Percentiles rank a stretch among this genome's conserved stretches.
phyloP scores from a whole-genome alignment of 768 basidiomycete genomes.

The Suillus paluster region DNA sequence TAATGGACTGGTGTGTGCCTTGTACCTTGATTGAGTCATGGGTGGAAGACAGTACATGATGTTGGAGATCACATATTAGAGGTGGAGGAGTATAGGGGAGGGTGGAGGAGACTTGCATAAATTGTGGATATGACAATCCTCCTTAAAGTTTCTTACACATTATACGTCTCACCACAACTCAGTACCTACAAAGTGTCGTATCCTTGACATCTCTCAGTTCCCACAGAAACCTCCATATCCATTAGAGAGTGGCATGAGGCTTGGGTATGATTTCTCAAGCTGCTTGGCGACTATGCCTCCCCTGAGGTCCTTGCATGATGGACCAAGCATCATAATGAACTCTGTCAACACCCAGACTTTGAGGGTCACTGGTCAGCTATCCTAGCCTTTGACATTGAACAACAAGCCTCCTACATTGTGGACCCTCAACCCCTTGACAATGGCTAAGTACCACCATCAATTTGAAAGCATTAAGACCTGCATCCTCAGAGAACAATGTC shows the following conservation, averaged over 20 bases:
- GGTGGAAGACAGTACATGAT: no score
- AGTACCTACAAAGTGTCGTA: no score
- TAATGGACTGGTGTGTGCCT: no score
- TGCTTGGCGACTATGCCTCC: not conserved
- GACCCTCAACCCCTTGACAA: not conserved
- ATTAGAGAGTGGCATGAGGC: constrained; percentile 1
- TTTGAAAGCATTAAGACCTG: not conserved
- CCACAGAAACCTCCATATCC: not conserved
- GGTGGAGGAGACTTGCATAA: no score
- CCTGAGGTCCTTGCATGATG: not conserved
- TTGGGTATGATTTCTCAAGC: not conserved
- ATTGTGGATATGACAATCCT: no score
- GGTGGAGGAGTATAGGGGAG: no score
- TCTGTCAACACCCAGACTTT: not conserved
- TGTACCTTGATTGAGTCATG: no score
- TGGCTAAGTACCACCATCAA: not conserved
- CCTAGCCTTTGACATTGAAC: not conserved
- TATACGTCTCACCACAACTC: no score
- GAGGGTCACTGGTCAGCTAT: not conserved
- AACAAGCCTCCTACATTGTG: not conserved
- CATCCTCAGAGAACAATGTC: not conserved
- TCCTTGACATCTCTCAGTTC: not conserved
- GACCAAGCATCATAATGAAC: not conserved
- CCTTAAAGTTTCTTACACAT: no score
- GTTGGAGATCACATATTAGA: no score